Evolutionary conservation across 495 filamentous ascomycete species (phyloP), one percentile per base, ranked within the genome.

Genomic region (Aspergillus homomorphus): DNA sequence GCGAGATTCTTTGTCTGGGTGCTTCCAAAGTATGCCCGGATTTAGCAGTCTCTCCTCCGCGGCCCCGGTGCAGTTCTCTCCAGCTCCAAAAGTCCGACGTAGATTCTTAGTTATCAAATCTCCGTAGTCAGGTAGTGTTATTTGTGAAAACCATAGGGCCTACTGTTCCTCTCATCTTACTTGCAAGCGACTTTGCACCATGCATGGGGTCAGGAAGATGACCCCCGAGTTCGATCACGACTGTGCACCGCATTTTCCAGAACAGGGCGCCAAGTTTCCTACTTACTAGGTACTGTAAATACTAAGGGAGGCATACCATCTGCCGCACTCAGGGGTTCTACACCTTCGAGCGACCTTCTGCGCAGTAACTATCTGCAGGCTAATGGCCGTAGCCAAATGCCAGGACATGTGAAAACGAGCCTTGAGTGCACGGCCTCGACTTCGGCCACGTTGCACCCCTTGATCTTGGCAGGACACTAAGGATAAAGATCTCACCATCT

Each of bases 401-500:
- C 4, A 33, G 20, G 44, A 33, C 19, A 33, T 52, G 33, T 26
- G 43, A 23, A 43, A 15, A 52, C 55, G 50, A 57, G 30, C 42
- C 44, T 49, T 22, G 44, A 38, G 28, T 56, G 64, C 64, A 64
- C 61, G 59, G 61, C 56, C 59, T 62, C 57, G 60, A 58, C 56
- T 62, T 56, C 64, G 38, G 50, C 64, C 64, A 67, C 64, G 64
- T 67, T 67, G 61, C 56, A 55, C 59, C 64, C 64, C 64, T 67
- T 62, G 59, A 64, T 64, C 64, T 67, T 67, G 61, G 64, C 64
- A 67, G 33, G 51, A 61, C 56, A 49, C 62, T 62, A 60, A 67
- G 59, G 64, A 67, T 67, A 67, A 67, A 64, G 64, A 67, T 67
- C 64, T 67, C 61, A 67, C 64, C 53, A 24, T 57, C 53, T 55